Conservation (phyloP, 441 rosid species). For the Populus trichocarpa region DNA sequence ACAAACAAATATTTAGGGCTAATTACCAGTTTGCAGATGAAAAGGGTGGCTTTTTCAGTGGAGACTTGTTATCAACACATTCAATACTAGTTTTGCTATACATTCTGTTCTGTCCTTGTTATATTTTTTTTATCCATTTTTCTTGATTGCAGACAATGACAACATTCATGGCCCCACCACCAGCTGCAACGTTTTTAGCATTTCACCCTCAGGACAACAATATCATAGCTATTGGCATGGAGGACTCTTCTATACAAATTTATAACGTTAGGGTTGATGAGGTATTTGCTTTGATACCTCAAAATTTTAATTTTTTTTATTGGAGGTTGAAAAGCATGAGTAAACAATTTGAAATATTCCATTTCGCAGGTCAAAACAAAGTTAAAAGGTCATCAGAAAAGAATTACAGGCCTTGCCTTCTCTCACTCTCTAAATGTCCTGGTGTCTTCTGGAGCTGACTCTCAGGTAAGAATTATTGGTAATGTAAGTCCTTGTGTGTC, state of each 20-base stretch:
- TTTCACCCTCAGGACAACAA: conserved; percentile 88
- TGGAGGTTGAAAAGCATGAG: background rate
- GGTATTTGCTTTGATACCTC: conserved; percentile 31
- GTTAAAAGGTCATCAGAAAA: conserved; percentile 70
- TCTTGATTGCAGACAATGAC: conserved; percentile 66
- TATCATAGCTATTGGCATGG: conserved; percentile 82
- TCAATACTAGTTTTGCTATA: background rate
- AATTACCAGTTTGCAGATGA: background rate
- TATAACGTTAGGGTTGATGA: conserved; percentile 79
- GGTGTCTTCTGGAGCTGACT: conserved; percentile 81
- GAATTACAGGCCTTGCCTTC: conserved; percentile 84
- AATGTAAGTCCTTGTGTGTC: background rate
- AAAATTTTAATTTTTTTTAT: conserved; percentile 13
- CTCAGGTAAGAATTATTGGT: conserved; percentile 49
- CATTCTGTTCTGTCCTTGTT: background rate
- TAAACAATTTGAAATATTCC: conserved; percentile 3
- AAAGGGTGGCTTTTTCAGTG: background rate
- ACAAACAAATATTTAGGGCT: background rate
- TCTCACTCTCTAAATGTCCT: conserved; percentile 56
- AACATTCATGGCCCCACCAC: conserved; percentile 79
- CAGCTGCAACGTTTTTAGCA: conserved; percentile 77
- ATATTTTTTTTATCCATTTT: background rate
- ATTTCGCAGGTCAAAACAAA: conserved; percentile 61
- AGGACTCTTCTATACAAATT: conserved; percentile 68
- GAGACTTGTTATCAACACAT: background rate